These are phyloP conservation scores for Porcisia deanei DNA, from an alignment of 208 protist genomes.

Conservation along the genomic window DNA sequence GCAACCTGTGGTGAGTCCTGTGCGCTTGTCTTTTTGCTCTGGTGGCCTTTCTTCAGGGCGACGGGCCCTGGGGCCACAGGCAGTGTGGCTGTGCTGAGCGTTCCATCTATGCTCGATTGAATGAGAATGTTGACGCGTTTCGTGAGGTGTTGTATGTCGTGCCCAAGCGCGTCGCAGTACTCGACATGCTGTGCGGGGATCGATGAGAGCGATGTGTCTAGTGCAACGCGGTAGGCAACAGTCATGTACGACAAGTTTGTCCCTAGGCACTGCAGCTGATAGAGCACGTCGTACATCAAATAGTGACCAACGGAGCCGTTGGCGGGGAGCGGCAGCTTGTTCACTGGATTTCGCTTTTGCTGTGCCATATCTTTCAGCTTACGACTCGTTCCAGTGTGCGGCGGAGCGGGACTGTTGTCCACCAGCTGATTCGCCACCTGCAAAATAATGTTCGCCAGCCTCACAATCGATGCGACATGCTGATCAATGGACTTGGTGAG, in stretches of 20 bases:
- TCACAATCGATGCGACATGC: conserved; percentile 46
- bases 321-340: conserved; percentile 57
- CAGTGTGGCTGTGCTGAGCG: conserved; percentile 28
- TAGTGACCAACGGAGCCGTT: conserved; percentile 65
- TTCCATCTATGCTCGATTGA: conserved; percentile 73
- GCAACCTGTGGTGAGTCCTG: neutral
- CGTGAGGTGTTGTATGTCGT: conserved; percentile 61
- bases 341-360: conserved; percentile 62
- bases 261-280: conserved; percentile 82
- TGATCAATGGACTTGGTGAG: conserved; percentile 27
- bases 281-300: conserved; percentile 81
- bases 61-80: neutral
- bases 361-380: conserved; percentile 30
- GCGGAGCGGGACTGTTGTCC: conserved; percentile 33
- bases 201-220: conserved; percentile 58
- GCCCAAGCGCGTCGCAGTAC: conserved; percentile 55
- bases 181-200: conserved; percentile 60
- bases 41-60: neutral
- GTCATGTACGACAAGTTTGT: conserved; percentile 71
- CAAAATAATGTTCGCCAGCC: conserved; percentile 77
- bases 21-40: neutral
- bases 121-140: conserved; percentile 79
- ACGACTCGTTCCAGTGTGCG: conserved; percentile 33
- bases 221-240: conserved; percentile 45
- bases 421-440: conserved; percentile 74